Conservation (phyloP, 192 early-diverging fungal species). For the Linnemannia exigua region DNA sequence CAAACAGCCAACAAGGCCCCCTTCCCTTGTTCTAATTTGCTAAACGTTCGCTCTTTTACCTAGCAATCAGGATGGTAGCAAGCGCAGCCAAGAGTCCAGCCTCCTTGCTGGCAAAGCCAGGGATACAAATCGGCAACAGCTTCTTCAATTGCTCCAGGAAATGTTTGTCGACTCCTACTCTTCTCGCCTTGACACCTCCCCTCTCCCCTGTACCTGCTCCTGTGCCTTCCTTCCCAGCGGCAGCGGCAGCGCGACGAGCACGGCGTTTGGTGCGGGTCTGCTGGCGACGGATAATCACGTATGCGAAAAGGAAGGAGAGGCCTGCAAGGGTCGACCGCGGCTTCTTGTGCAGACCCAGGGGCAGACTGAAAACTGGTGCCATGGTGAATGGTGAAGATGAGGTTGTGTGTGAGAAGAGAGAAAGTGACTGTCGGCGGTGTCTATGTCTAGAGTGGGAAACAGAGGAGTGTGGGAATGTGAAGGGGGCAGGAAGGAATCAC, state of each 20-base stretch:
- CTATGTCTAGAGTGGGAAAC: background rate
- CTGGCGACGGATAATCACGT: conserved; percentile 38
- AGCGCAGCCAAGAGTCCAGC: conserved; percentile 58
- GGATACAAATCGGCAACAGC: conserved; percentile 72
- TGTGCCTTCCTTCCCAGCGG: background rate
- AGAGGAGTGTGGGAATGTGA: background rate
- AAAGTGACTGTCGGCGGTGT: background rate
- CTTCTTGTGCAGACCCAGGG: conserved; percentile 27
- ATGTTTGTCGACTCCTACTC: conserved; percentile 67
- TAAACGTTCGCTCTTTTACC: conserved; percentile 37
- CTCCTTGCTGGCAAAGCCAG: conserved; percentile 67
- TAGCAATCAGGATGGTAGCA: conserved; percentile 67
- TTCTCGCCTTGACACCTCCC: conserved; percentile 17
- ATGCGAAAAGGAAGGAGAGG: conserved; percentile 44
- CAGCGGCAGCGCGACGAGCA: conserved; percentile 35
- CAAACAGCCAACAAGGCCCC: background rate
- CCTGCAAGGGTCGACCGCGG: conserved; percentile 38
- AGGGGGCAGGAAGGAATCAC: background rate
- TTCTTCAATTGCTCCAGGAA: conserved; percentile 71
- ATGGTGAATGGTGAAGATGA: too few species aligned
- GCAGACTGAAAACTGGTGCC: conserved; percentile 48
- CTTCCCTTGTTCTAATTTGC: background rate
- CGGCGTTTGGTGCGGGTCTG: conserved; percentile 44
- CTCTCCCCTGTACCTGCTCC: background rate
- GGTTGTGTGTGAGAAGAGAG: too few species aligned